Conservation (phyloP, 805 yeast genomes). For the Debaryomyces hansenii region DNA sequence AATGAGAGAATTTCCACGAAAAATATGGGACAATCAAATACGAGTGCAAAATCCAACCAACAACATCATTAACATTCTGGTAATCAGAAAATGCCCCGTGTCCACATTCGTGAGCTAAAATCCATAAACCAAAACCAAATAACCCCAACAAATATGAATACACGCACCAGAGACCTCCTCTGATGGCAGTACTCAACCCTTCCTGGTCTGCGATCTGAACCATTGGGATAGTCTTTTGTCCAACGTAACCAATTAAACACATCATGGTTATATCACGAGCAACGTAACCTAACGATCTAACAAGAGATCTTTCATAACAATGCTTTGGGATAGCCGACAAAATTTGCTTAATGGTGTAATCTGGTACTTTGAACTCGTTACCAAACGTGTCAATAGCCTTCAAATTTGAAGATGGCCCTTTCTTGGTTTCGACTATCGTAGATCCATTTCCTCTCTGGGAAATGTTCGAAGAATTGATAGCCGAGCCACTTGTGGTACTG, state of each 20-base stretch:
- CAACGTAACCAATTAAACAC: slow-evolving; percentile 42
- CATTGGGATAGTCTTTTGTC: slow-evolving; percentile 43
- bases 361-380: slow-evolving; percentile 58
- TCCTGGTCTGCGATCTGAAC: slow-evolving; percentile 25
- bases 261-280: slow-evolving; percentile 51
- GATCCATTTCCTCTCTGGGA: slow-evolving; percentile 12
- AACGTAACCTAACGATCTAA: slow-evolving; percentile 52
- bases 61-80: slow-evolving; percentile 50
- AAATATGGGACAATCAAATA: slow-evolving; percentile 59
- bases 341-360: slow-evolving; percentile 58
- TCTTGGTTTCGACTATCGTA: slow-evolving; percentile 6
- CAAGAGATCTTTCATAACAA: slow-evolving; percentile 55
- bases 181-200: slow-evolving; percentile 18
- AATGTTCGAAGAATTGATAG: not conserved
- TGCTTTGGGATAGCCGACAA: slow-evolving; percentile 59
- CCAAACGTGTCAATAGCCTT: slow-evolving; percentile 55
- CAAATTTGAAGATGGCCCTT: slow-evolving; percentile 7
- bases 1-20: slow-evolving; percentile 61
- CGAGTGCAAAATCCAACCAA: slow-evolving; percentile 64
- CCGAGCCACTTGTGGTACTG: not conserved
- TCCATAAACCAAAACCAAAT: slow-evolving; percentile 61
- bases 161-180: slow-evolving; percentile 44
- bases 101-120: slow-evolving; percentile 65
- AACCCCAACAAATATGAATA: slow-evolving; percentile 44
- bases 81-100: slow-evolving; percentile 62